Evolutionary conservation across 495 filamentous ascomycete species (phyloP), one percentile per base, ranked within the genome.

Genomic region (Annulohypoxylon moriforme): DNA sequence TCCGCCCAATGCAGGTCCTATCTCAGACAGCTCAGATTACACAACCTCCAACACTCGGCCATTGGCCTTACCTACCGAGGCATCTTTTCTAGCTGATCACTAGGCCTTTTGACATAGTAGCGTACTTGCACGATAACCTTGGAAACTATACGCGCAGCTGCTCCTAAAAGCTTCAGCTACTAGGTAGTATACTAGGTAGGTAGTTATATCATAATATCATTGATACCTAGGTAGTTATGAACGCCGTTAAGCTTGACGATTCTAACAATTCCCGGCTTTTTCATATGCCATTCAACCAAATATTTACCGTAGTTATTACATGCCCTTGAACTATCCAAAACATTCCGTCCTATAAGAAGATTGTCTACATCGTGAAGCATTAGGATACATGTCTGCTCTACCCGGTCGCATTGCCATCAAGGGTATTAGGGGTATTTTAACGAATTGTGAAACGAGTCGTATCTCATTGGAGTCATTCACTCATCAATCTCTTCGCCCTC

Each of bases 401-500:
- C 57, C 42, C 42, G 9, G 36, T 47, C 4, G n/a, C 33, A 20
- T 25, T 42, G 34, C 44, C 58, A 14, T 40, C 22, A 42, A 44
- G 31, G 25, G 7, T 66, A 47, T 58, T 25, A 34, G 6, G 56
- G 33, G 47, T 60, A 69, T 16, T 36, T 42, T 61, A 24, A 29
- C 24, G 24, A 61, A 34, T 42, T 27, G 61, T 34, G 29, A 58
- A 1, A 56, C 24, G 18, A 29, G 16, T 34, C 16, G 22, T 52
- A 4, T 16, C 3, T 47, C 16, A 13, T 59, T 31, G 6, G 34
- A 44, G 58, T n/a, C 31, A 33, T 61, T 68, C 46, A 77, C 22
- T 78, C 69, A 20, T 78, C 71, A 24, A 76, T 52, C 16, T 73
- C 72, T 14, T 78, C 75, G 36, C 76, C 71, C 25, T 76, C 74